Evolutionary conservation across 805 yeast species (phyloP).

Genomic region (Lipomyces sp.): DNA sequence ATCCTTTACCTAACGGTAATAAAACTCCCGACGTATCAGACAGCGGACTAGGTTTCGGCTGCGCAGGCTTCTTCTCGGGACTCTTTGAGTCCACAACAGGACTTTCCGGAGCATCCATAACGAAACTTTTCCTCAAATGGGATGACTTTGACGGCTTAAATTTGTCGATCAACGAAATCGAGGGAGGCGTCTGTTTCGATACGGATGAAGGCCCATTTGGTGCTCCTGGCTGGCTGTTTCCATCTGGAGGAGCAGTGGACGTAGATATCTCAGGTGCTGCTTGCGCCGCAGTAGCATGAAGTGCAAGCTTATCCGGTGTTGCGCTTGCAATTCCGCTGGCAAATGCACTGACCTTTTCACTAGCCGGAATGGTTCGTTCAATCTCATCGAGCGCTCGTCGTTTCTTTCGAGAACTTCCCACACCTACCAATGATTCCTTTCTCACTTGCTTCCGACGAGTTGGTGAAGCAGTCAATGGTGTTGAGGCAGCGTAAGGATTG

Average conservation of each 20-base stretch:
- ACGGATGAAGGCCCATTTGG: background rate
- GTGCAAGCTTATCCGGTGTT: conserved; percentile 13
- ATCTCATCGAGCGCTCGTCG: conserved; percentile 26
- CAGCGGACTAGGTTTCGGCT: background rate
- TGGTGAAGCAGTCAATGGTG: conserved; percentile 11
- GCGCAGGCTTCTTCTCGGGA: background rate
- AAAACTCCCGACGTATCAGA: background rate
- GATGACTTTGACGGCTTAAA: conserved; percentile 33
- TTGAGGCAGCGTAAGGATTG: conserved; percentile 52
- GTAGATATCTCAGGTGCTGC: background rate
- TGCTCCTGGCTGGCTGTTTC: background rate
- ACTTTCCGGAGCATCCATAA: conserved; percentile 27
- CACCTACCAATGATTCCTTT: conserved; percentile 22
- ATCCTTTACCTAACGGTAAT: background rate
- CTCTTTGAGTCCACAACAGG: conserved; percentile 1
- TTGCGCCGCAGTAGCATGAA: background rate
- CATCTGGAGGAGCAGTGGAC: conserved; percentile 2
- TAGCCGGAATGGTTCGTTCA: conserved; percentile 29
- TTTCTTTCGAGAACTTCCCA: conserved; percentile 9
- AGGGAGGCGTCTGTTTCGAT: conserved; percentile 5
- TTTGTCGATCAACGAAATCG: conserved; percentile 13
- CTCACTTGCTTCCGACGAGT: conserved; percentile 16
- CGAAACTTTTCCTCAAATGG: conserved; percentile 29
- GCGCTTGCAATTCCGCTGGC: conserved; percentile 29
- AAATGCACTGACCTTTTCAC: conserved; percentile 21